phyloP scores from a whole-genome alignment of 441 rosid species.

The Populus hybrid region DNA sequence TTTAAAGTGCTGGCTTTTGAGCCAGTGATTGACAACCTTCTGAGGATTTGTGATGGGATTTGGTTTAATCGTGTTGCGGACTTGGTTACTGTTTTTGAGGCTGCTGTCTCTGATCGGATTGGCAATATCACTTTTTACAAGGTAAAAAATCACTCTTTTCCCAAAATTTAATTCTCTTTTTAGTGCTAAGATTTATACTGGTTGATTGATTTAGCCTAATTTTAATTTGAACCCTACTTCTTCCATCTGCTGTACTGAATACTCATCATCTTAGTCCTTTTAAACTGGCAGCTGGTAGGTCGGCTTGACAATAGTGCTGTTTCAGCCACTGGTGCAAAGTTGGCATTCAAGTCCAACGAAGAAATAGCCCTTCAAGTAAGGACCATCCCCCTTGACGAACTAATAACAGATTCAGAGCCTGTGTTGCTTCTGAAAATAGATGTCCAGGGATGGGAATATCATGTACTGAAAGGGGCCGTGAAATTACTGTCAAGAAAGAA shows the following conservation, averaged over 20 bases:
- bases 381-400: conserved; percentile 74
- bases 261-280: background rate
- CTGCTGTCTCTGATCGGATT: too few relatives aligned
- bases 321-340: conserved; percentile 83
- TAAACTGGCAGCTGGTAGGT: conserved; percentile 66
- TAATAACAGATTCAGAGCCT: conserved; percentile 53
- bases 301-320: conserved; percentile 96
- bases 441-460: conserved; percentile 99
- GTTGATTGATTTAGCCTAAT: too few relatives aligned
- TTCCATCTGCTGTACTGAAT: background rate
- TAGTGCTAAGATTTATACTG: too few relatives aligned
- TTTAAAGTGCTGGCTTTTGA: conserved; percentile 82
- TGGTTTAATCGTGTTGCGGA: too few relatives aligned
- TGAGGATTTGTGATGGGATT: conserved; percentile 94
- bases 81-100: too few relatives aligned
- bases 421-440: conserved; percentile 79
- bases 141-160: conserved; percentile 3
- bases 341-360: conserved; percentile 92
- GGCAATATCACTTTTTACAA: too few relatives aligned
- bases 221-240: background rate
- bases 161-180: background rate
- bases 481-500: conserved; percentile 73
- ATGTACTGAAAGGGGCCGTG: conserved; percentile 79
- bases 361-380: conserved; percentile 84
- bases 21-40: conserved; percentile 87